A percentile compares a stretch with the other conserved stretches of the same genome.
These are phyloP conservation scores for Russula griseocarnosa DNA, from an alignment of 768 basidiomycete species.

Conservation along the genomic window DNA sequence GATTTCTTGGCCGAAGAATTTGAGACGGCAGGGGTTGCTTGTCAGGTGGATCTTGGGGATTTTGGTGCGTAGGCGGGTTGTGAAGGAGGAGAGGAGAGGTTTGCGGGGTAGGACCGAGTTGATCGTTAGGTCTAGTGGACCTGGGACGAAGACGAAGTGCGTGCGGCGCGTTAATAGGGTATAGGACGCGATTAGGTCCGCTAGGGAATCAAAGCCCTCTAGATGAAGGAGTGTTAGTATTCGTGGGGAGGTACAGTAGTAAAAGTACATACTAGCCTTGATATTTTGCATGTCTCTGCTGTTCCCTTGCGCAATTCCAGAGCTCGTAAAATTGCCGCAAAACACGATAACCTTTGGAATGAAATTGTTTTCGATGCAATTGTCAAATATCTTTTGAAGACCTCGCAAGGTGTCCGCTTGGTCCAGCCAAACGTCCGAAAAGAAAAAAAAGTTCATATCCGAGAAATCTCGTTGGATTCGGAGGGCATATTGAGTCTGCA, in stretches of 20 bases:
- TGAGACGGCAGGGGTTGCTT: slow-evolving; percentile 90
- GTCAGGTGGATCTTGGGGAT: slow-evolving; percentile 80
- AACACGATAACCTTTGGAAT: slow-evolving; percentile 87
- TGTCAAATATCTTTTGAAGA: slow-evolving; percentile 81
- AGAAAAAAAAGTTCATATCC: slow-evolving; percentile 83
- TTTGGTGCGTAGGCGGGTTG: slow-evolving; percentile 60
- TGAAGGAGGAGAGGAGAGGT: slow-evolving; percentile 72
- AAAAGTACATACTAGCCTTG: slow-evolving; percentile 52
- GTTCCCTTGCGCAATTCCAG: slow-evolving; percentile 73
- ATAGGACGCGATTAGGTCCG: slow-evolving; percentile 79
- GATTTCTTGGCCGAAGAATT: slow-evolving; percentile 94
- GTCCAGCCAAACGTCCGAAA: slow-evolving; percentile 97
- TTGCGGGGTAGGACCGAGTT: slow-evolving; percentile 79
- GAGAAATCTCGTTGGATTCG: slow-evolving; percentile 66
- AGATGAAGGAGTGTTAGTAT: slow-evolving; percentile 34
- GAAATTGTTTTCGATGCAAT: slow-evolving; percentile 80
- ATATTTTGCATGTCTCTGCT: slow-evolving; percentile 76
- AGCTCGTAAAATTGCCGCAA: slow-evolving; percentile 92
- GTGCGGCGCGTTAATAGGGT: slow-evolving; percentile 71
- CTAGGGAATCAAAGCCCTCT: slow-evolving; percentile 87
- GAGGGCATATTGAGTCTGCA: slow-evolving; percentile 51
- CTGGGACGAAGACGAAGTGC: slow-evolving; percentile 93
- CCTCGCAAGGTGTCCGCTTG: slow-evolving; percentile 76
- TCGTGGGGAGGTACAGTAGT: no score
- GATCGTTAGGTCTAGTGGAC: slow-evolving; percentile 83